phyloP scores from a whole-genome alignment of 495 filamentous ascomycete genomes.

The Articulospora tetracladia region DNA sequence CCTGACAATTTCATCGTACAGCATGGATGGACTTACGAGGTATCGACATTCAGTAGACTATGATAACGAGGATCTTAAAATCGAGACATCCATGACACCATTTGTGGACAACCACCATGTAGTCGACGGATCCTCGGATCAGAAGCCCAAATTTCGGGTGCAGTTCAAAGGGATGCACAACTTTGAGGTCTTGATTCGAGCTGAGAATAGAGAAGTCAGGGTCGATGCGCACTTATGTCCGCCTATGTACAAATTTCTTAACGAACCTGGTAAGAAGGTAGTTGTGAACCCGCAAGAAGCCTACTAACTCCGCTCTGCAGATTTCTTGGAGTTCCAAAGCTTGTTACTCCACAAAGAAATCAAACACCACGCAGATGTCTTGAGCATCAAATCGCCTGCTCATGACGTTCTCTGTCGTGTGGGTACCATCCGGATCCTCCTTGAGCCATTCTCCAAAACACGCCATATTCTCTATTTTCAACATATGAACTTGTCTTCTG shows the following conservation, averaged over 20 bases:
- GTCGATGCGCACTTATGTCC: neutral
- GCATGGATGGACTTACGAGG: neutral
- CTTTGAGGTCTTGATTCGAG: neutral
- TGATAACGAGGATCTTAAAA: neutral
- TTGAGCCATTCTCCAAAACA: neutral
- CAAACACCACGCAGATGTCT: slow-evolving; percentile 1
- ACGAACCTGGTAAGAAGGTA: slow-evolving; percentile 6
- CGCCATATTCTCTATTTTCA: slow-evolving; percentile 12
- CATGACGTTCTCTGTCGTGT: neutral
- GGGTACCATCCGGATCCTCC: slow-evolving; percentile 7
- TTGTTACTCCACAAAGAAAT: slow-evolving; percentile 11
- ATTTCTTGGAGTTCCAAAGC: slow-evolving; percentile 15
- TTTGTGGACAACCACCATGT: slow-evolving; percentile 13
- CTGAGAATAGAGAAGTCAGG: neutral
- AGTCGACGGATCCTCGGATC: neutral
- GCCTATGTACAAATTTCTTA: slow-evolving; percentile 14
- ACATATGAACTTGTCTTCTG: slow-evolving; percentile 1
- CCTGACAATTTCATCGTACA: neutral
- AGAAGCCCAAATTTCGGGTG: slow-evolving; percentile 2
- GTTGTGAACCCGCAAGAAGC: neutral
- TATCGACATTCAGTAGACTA: slow-evolving; percentile 8
- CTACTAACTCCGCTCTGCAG: neutral
- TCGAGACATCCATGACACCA: slow-evolving; percentile 6
- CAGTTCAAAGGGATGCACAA: slow-evolving; percentile 10
- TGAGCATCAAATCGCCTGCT: neutral